Evolutionary conservation across 225 moss, liverwort and hornwort species (phyloP).

Genomic region (Pleurozium schreberi): DNA sequence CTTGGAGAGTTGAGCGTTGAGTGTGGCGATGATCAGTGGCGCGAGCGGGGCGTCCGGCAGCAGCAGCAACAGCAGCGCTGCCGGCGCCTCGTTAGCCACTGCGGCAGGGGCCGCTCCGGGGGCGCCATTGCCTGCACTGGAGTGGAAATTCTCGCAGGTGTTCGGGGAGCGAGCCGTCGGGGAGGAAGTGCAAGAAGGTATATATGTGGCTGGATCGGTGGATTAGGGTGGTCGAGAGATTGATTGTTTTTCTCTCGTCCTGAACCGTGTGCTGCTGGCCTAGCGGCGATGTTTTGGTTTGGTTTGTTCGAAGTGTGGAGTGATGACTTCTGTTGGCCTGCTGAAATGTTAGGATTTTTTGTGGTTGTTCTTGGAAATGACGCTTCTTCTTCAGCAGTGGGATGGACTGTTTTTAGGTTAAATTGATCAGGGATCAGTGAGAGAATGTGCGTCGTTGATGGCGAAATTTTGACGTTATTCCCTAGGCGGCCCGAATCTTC

Average conservation of each 20-base stretch:
- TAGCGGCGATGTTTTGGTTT: not conserved
- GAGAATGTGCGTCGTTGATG: not conserved
- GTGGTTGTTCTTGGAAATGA: not conserved
- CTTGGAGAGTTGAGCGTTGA: not conserved
- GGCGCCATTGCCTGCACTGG: constrained; percentile 55
- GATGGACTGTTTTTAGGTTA: not conserved
- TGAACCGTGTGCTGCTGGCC: not conserved
- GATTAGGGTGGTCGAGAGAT: not conserved
- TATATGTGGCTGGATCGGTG: constrained; percentile 17
- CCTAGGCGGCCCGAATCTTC: not conserved
- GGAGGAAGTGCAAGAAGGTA: constrained; percentile 99
- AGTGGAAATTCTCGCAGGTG: constrained; percentile 99
- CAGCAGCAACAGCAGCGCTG: constrained; percentile 37
- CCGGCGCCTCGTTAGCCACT: constrained; percentile 38
- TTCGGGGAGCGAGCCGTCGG: constrained; percentile 94
- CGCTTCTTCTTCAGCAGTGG: not conserved
- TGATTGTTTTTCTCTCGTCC: not conserved
- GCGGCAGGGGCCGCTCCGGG: constrained; percentile 8
- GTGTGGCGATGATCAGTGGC: constrained; percentile 75
- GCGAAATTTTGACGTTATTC: not conserved
- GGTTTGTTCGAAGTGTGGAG: not conserved
- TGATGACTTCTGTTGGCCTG: not conserved
- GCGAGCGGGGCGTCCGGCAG: constrained; percentile 78
- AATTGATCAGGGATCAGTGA: not conserved
- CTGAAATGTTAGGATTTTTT: not conserved